These are phyloP conservation scores for Nannochloropsis oceanica DNA, from an alignment of 108 stramenopile species.

Conservation along the genomic window DNA sequence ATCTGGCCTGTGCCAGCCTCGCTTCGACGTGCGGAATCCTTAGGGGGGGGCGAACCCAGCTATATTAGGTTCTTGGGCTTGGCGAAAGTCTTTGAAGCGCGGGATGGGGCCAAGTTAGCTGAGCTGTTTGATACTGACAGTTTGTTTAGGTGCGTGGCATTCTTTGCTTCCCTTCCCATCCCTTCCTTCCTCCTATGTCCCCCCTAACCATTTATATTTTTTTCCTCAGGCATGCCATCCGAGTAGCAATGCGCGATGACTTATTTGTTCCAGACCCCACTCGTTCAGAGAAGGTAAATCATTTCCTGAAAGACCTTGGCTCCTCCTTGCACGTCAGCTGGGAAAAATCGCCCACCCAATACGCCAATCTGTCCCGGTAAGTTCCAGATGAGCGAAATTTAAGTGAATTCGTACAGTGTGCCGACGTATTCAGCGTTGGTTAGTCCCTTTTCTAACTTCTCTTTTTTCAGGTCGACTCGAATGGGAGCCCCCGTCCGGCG, in stretches of 20 bases:
- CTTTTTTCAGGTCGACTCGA: too few species aligned
- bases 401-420: too few species aligned
- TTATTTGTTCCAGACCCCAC: background rate
- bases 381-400: background rate
- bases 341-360: background rate
- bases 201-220: background rate
- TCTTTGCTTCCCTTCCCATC: too few species aligned
- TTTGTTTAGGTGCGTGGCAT: background rate
- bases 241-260: background rate
- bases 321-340: background rate
- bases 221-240: background rate
- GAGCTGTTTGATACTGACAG: background rate
- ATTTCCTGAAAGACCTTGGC: background rate
- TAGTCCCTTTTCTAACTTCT: too few species aligned
- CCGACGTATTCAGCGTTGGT: too few species aligned
- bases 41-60: background rate
- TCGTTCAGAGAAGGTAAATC: background rate
- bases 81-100: background rate
- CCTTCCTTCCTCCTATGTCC: background rate
- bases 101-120: background rate
- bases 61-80: background rate
- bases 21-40: background rate
- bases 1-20: background rate
- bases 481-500: too few species aligned
- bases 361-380: background rate